Conservation (phyloP, 2,329 filamentous ascomycete species). For the Trichoderma gracile region DNA sequence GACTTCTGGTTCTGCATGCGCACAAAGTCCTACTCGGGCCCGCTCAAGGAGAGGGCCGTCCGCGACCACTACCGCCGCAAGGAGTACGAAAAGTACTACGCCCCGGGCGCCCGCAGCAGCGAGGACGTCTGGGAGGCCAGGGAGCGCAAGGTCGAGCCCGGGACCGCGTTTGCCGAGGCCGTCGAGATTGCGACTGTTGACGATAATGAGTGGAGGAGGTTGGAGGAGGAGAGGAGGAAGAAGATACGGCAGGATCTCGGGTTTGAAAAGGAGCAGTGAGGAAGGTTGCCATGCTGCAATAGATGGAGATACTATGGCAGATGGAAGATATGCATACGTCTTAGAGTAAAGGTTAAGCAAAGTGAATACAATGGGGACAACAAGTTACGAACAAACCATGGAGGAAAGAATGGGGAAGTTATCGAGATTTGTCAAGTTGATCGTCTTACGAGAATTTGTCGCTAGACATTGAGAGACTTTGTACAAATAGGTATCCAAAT, state of each 20-base stretch:
- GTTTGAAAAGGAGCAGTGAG: conserved; percentile 30
- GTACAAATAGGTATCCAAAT: too few relatives aligned
- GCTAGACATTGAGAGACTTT: too few relatives aligned
- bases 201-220: conserved; percentile 48
- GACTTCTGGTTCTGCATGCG: conserved; percentile 99
- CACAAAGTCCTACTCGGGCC: conserved; percentile 62
- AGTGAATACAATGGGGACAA: too few relatives aligned
- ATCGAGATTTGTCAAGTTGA: too few relatives aligned
- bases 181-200: conserved; percentile 42
- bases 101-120: conserved; percentile 65
- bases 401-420: too few relatives aligned
- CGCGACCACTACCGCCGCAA: conserved; percentile 68
- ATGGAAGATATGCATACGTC: neutral
- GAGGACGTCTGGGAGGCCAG: conserved; percentile 89
- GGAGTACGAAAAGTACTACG: conserved; percentile 67
- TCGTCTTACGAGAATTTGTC: too few relatives aligned
- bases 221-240: conserved; percentile 39
- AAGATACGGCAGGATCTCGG: conserved; percentile 40
- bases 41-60: conserved; percentile 62
- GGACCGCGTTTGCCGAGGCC: conserved; percentile 46
- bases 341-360: too few relatives aligned
- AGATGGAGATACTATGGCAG: neutral
- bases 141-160: conserved; percentile 56
- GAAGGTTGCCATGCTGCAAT: neutral
- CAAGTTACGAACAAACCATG: too few relatives aligned